Percentiles rank a stretch among this genome's conserved stretches.
Conservation (phyloP, 1,284 basidiomycete species). For the Peniophora sp. region DNA sequence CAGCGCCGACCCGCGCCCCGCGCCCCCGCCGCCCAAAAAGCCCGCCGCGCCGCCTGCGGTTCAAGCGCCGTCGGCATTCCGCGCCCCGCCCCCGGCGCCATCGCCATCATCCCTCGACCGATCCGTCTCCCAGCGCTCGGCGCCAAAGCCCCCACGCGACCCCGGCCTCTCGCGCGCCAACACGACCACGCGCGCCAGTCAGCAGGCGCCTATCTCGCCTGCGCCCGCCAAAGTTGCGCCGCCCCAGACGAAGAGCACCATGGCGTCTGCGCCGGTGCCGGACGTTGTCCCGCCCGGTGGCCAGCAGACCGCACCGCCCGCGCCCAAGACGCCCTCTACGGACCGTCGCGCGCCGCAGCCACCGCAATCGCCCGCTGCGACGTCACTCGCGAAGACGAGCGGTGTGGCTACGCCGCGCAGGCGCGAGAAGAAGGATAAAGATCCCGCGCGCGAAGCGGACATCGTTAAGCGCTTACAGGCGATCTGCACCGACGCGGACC, state of each 20-base stretch:
- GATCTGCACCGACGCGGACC: slow-evolving; percentile 97
- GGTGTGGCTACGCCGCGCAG: slow-evolving; percentile 74
- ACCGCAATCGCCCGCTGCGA: slow-evolving; percentile 42
- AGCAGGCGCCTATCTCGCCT: slow-evolving; percentile 15
- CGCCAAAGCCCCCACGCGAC: slow-evolving; percentile 36
- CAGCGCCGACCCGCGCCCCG: slow-evolving; percentile 29
- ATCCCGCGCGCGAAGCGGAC: slow-evolving; percentile 81
- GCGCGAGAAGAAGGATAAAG: slow-evolving; percentile 78
- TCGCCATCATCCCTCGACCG: slow-evolving; percentile 59
- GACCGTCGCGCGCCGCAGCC: slow-evolving; percentile 18
- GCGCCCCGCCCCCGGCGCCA: slow-evolving; percentile 60
- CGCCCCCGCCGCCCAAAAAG: slow-evolving; percentile 54
- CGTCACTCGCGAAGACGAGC: slow-evolving; percentile 50
- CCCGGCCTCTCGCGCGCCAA: slow-evolving; percentile 57
- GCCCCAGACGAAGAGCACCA: slow-evolving; percentile 29
- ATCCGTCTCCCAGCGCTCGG: slow-evolving; percentile 66
- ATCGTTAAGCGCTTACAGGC: slow-evolving; percentile 86
- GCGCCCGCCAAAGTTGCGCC: slow-evolving; percentile 4
- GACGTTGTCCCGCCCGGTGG: slow-evolving; percentile 35
- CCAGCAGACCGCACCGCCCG: slow-evolving; percentile 23
- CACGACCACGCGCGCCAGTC: slow-evolving; percentile 39
- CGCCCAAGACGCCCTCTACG: slow-evolving; percentile 13
- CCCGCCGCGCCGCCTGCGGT: slow-evolving; percentile 24
- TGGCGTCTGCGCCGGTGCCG: slow-evolving; percentile 44
- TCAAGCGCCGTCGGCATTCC: slow-evolving; percentile 37